Percentiles rank a stretch among this genome's conserved stretches.
phyloP scores from a whole-genome alignment of 2,329 filamentous ascomycete species.

The Colletotrichum camelliae region DNA sequence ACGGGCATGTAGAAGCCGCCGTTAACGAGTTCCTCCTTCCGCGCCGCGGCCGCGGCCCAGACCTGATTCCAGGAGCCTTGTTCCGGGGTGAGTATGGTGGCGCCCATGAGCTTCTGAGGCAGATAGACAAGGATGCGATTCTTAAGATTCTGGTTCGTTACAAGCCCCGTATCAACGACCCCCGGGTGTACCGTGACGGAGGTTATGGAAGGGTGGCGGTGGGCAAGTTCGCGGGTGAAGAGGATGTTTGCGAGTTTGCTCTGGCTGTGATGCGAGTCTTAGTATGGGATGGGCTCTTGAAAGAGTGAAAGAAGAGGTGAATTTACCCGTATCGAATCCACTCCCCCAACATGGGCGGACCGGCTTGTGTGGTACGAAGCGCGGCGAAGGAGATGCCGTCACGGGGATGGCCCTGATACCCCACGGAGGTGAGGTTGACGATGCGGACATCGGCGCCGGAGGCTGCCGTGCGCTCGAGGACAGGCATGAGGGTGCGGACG shows the following conservation, averaged over 20 bases:
- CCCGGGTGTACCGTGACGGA: slow-evolving; percentile 33
- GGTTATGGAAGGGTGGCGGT: slow-evolving; percentile 30
- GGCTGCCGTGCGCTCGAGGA: background rate
- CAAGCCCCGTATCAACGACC: slow-evolving; percentile 31
- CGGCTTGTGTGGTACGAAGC: background rate
- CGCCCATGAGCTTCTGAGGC: slow-evolving; percentile 22
- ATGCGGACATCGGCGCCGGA: slow-evolving; percentile 9
- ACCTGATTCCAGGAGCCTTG: slow-evolving; percentile 35
- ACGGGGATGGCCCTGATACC: slow-evolving; percentile 18
- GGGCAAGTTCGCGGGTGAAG: slow-evolving; percentile 33
- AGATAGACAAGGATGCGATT: slow-evolving; percentile 29
- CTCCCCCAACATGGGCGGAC: background rate
- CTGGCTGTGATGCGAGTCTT: slow-evolving; percentile 18
- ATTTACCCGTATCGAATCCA: slow-evolving; percentile 33
- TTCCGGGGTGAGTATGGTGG: slow-evolving; percentile 27
- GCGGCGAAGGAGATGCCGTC: slow-evolving; percentile 8
- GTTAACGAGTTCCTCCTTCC: slow-evolving; percentile 20
- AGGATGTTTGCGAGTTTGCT: slow-evolving; percentile 38
- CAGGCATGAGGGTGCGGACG: slow-evolving; percentile 30
- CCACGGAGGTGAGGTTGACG: slow-evolving; percentile 18
- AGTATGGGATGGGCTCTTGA: background rate
- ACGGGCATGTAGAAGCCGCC: slow-evolving; percentile 34
- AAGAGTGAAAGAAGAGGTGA: too few species aligned
- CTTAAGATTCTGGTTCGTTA: slow-evolving; percentile 27
- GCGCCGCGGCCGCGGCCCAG: slow-evolving; percentile 33